Evolutionary conservation across 1,139 yeast species (phyloP).

Genomic region (Blastobotrys ciferrii): DNA sequence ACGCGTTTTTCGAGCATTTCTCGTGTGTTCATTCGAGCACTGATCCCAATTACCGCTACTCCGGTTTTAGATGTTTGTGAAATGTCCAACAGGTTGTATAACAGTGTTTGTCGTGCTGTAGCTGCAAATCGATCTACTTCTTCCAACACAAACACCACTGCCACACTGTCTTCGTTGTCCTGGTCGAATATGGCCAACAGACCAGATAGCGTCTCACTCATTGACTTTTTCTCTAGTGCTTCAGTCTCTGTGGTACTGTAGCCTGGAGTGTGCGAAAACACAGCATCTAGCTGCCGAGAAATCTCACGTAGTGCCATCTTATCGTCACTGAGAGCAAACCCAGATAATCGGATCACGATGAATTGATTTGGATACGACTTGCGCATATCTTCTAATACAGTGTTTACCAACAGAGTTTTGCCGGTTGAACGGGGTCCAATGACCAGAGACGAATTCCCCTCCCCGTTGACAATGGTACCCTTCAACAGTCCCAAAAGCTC

Average conservation of each 20-base stretch:
- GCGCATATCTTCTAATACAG: slow-evolving; percentile 52
- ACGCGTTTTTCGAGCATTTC: slow-evolving; percentile 90
- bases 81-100: slow-evolving; percentile 84
- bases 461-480: slow-evolving; percentile 64
- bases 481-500: slow-evolving; percentile 59
- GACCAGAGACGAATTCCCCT: slow-evolving; percentile 77
- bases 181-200: slow-evolving; percentile 44
- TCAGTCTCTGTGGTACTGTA: slow-evolving; percentile 8
- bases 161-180: slow-evolving; percentile 40
- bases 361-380: slow-evolving; percentile 45
- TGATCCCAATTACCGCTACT: slow-evolving; percentile 76
- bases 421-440: slow-evolving; percentile 83
- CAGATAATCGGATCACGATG: slow-evolving; percentile 63
- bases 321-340: slow-evolving; percentile 73
- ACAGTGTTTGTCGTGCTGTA: slow-evolving; percentile 70
- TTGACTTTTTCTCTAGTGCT: slow-evolving; percentile 46
- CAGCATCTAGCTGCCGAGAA: slow-evolving; percentile 71
- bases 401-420: slow-evolving; percentile 62
- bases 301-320: slow-evolving; percentile 77
- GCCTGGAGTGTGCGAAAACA: neutral
- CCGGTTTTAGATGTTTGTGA: slow-evolving; percentile 71
- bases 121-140: slow-evolving; percentile 72
- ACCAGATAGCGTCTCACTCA: slow-evolving; percentile 53
- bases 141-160: slow-evolving; percentile 77
- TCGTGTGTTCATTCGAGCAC: slow-evolving; percentile 70